Evolutionary conservation across 2,329 filamentous ascomycete genomes (phyloP).

Genomic region (Neurospora crassa): DNA sequence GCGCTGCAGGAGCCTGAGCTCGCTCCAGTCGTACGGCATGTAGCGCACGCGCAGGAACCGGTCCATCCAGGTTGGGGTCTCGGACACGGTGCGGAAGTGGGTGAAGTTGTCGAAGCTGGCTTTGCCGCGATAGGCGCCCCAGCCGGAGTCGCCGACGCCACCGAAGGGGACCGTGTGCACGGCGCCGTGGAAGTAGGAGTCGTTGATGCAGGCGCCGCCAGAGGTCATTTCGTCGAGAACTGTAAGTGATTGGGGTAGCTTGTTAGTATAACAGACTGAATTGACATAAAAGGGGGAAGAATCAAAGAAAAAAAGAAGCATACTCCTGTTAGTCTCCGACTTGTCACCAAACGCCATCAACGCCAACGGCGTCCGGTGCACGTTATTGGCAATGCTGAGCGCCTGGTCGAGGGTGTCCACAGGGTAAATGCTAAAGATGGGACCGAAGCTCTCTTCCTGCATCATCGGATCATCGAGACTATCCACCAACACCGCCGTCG

Average conservation of each 20-base stretch:
- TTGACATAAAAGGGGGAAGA: neutral
- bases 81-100: slow-evolving; percentile 46
- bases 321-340: slow-evolving; percentile 65
- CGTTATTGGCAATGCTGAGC: slow-evolving; percentile 67
- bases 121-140: slow-evolving; percentile 68
- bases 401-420: slow-evolving; percentile 77
- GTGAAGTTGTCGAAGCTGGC: slow-evolving; percentile 62
- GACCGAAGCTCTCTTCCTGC: slow-evolving; percentile 80
- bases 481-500: slow-evolving; percentile 81
- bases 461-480: slow-evolving; percentile 69
- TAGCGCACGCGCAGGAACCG: slow-evolving; percentile 57
- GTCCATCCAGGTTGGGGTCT: slow-evolving; percentile 60
- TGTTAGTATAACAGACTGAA: slow-evolving; percentile 3
- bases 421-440: slow-evolving; percentile 75
- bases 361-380: slow-evolving; percentile 75
- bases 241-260: slow-evolving; percentile 25
- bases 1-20: slow-evolving; percentile 35
- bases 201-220: slow-evolving; percentile 59
- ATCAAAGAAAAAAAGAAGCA: slow-evolving; percentile 16
- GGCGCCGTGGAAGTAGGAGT: slow-evolving; percentile 36
- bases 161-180: slow-evolving; percentile 70
- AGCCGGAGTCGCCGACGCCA: slow-evolving; percentile 71
- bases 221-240: slow-evolving; percentile 55
- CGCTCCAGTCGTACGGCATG: slow-evolving; percentile 45
- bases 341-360: slow-evolving; percentile 81